Conservation (phyloP, 768 basidiomycete species). For the Stropharia rugosoannulata region DNA sequence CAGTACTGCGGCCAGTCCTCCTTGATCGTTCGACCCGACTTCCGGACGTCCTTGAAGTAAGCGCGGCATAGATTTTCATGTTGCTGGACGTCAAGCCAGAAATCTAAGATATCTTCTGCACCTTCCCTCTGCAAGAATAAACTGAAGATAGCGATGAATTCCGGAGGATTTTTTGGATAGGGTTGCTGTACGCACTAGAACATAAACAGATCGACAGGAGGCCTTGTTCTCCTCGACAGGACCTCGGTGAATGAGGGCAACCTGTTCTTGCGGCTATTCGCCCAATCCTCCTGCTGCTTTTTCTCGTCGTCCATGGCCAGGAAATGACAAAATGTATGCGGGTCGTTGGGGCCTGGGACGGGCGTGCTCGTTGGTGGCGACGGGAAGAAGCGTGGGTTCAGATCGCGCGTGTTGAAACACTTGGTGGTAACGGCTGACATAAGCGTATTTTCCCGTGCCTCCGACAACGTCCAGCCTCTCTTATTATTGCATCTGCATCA, state of each 20-base stretch:
- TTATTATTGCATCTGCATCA: constrained; percentile 39
- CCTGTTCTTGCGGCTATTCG: constrained; percentile 66
- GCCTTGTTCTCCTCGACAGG: constrained; percentile 83
- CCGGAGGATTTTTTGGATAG: not conserved
- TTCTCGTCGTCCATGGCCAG: constrained; percentile 48
- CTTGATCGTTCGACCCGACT: constrained; percentile 88
- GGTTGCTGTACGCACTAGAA: constrained; percentile 76
- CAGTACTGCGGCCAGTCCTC: constrained; percentile 99
- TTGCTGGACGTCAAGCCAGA: constrained; percentile 99
- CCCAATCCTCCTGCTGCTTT: constrained; percentile 72
- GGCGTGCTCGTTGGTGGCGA: constrained; percentile 24
- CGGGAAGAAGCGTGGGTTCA: constrained; percentile 25
- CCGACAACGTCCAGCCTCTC: constrained; percentile 6
- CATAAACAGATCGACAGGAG: constrained; percentile 98
- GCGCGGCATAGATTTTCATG: constrained; percentile 98
- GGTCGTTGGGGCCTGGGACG: constrained; percentile 13
- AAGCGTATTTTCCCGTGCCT: constrained; percentile 20
- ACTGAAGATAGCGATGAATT: constrained; percentile 37
- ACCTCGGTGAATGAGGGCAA: constrained; percentile 91
- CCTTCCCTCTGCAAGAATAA: constrained; percentile 95
- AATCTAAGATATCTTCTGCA: constrained; percentile 94
- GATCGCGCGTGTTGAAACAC: constrained; percentile 28
- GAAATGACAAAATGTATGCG: constrained; percentile 8
- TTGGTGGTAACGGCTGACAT: constrained; percentile 36
- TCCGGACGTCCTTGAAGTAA: constrained; percentile 98